phyloP scores from a whole-genome alignment of 176 grass and related monocot species.

The Olyra latifolia region DNA sequence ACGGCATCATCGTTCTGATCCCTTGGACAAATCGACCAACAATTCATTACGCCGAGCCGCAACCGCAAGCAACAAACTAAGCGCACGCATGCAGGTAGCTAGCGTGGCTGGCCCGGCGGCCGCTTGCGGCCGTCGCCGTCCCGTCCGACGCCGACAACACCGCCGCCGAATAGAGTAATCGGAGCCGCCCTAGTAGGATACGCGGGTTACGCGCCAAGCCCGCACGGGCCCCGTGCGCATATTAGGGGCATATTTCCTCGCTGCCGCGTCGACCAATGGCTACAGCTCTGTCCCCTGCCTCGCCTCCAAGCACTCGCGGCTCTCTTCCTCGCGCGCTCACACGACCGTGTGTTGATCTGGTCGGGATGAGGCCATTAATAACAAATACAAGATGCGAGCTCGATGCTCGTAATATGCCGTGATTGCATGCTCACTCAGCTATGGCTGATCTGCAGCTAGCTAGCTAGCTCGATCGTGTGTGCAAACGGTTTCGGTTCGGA shows the following conservation, averaged over 20 bases:
- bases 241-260: conserved; percentile 25
- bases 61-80: too few relatives aligned
- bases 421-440: too few relatives aligned
- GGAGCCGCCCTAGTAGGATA: neutral
- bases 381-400: neutral
- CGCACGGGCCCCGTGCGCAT: neutral
- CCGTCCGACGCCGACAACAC: neutral
- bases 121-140: too few relatives aligned
- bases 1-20: too few relatives aligned
- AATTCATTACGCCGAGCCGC: neutral
- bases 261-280: neutral
- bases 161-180: neutral
- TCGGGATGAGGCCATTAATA: too few relatives aligned
- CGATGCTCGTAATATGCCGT: conserved; percentile 28
- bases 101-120: too few relatives aligned
- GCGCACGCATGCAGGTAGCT: too few relatives aligned
- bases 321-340: neutral
- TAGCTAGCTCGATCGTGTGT: too few relatives aligned
- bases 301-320: neutral
- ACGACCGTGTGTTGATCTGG: neutral
- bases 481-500: too few relatives aligned
- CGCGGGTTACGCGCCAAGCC: neutral
- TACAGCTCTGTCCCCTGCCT: neutral
- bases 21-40: conserved; percentile 7
- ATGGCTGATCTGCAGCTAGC: too few relatives aligned